Conservation (phyloP, 495 filamentous ascomycete genomes). For the Podospora tetraspora region DNA sequence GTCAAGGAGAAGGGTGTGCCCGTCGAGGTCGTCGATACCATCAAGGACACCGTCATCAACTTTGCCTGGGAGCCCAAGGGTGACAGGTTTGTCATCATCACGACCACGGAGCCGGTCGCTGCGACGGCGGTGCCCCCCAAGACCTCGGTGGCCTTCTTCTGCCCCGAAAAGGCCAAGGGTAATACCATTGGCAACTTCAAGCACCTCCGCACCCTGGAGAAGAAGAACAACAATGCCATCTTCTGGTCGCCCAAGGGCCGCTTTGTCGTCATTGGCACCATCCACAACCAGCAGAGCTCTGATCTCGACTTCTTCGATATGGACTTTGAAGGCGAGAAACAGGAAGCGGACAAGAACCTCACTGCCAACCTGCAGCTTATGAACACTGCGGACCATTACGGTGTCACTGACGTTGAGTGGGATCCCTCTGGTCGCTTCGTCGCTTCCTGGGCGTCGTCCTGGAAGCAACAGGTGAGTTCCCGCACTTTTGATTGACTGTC, state of each 20-base stretch:
- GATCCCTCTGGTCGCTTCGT: slow-evolving; percentile 93
- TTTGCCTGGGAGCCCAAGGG: slow-evolving; percentile 99
- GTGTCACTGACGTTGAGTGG: slow-evolving; percentile 96
- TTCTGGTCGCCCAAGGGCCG: slow-evolving; percentile 98
- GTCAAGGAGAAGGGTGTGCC: slow-evolving; percentile 94
- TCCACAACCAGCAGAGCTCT: slow-evolving; percentile 84
- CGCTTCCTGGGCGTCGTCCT: slow-evolving; percentile 82
- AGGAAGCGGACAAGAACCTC: slow-evolving; percentile 85
- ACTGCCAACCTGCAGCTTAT: slow-evolving; percentile 91
- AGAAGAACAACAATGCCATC: slow-evolving; percentile 98
- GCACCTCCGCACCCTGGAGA: slow-evolving; percentile 85
- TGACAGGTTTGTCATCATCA: slow-evolving; percentile 94
- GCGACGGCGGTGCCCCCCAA: slow-evolving; percentile 82
- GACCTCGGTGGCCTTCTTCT: slow-evolving; percentile 92
- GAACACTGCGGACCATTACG: slow-evolving; percentile 90
- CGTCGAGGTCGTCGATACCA: slow-evolving; percentile 92
- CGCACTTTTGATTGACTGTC: too few relatives aligned
- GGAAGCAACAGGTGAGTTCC: slow-evolving; percentile 83
- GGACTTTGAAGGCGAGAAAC: slow-evolving; percentile 96
- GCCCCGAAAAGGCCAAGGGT: slow-evolving; percentile 84
- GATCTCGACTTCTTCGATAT: slow-evolving; percentile 97
- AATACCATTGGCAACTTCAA: slow-evolving; percentile 82
- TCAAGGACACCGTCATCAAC: slow-evolving; percentile 98
- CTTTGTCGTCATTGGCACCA: slow-evolving; percentile 87
- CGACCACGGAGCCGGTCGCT: slow-evolving; percentile 74